Base-by-base conservation (phyloP, 1,284 basidiomycete species). In the Cryptococcus sp. region DNA sequence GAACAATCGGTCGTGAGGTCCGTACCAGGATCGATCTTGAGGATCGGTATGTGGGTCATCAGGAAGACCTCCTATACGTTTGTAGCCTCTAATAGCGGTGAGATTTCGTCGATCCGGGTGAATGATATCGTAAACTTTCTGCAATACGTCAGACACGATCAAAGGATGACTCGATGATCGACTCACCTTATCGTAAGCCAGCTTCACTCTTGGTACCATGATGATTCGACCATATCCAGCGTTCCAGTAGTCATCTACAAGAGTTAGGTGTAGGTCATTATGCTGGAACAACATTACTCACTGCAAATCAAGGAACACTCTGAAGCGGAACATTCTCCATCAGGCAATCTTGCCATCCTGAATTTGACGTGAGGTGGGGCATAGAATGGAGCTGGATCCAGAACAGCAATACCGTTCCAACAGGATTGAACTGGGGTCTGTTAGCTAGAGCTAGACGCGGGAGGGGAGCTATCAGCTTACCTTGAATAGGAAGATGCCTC, bases 231-330 rank as follows among this genome's bases (percentile, higher is more conserved):
- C 93, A 72, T 92, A 97, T 0, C 93, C 93, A 3, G 88, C 83
- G 59, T 87, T 84, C 88, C 90, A 94, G 74, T 93, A 93, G 76
- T 93, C 76, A 59, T 77, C 72, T 74, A 30, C 15, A 15, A 4
- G 42, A 2, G 4, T 56, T 45, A 53, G 54, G 53, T 6, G 15
- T 32, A 45, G n/a, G 32, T 11, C 2, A 10, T 30, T 13, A 49
- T 10, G 14, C 42, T 10, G 4, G 6, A 14, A 15, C 33, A 14
- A 7, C 8, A 23, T n/a, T 8, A 70, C 72, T 74, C 88, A 78
- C 95, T 97, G 79, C 93, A 95, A 65, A 97, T 93, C 58, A 97
- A 80, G 76, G 86, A 88, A 79, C 93, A 97, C 78, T 97, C 93
- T 55, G 84, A 87, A 0, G 93, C 93, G 43, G 88, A 90, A 73